A percentile compares a stretch with the other conserved stretches of the same genome.
Evolutionary conservation across 2,329 filamentous ascomycete species (phyloP).

Genomic region (Lachnellula arida): DNA sequence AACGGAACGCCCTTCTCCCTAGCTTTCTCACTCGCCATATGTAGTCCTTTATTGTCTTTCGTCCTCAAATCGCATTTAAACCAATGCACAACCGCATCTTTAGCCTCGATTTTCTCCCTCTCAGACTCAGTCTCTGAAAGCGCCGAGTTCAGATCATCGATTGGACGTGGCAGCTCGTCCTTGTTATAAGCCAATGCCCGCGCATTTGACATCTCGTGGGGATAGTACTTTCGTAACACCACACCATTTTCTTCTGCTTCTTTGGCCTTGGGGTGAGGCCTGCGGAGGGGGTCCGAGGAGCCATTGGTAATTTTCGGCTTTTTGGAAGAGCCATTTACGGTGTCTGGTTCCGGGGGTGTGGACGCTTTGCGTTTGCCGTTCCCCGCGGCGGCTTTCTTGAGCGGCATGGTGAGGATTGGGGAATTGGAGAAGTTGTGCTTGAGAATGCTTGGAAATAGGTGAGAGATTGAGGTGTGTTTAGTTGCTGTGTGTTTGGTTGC

Average conservation of each 20-base stretch:
- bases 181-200: conserved; percentile 70
- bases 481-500: no score
- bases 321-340: conserved; percentile 13
- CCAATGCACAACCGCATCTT: conserved; percentile 75
- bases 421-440: conserved; percentile 4
- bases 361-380: conserved; percentile 26
- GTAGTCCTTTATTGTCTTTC: conserved; percentile 68
- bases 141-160: conserved; percentile 60
- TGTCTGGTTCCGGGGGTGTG: conserved; percentile 7
- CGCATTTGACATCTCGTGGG: conserved; percentile 77
- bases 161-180: conserved; percentile 66
- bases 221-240: conserved; percentile 72
- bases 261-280: conserved; percentile 30
- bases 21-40: conserved; percentile 61
- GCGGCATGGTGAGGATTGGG: conserved; percentile 15
- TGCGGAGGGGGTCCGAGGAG: conserved; percentile 18
- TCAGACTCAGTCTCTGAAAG: conserved; percentile 54
- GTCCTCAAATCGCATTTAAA: conserved; percentile 79
- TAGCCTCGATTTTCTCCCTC: conserved; percentile 48
- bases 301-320: conserved; percentile 20
- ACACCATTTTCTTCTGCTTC: conserved; percentile 52
- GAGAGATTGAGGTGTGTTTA: no score
- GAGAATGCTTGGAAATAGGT: no score
- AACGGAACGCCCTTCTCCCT: conserved; percentile 65
- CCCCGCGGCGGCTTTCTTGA: conserved; percentile 14